Conservation (phyloP, 1,284 basidiomycete species). For the Heliocybe sulcata region DNA sequence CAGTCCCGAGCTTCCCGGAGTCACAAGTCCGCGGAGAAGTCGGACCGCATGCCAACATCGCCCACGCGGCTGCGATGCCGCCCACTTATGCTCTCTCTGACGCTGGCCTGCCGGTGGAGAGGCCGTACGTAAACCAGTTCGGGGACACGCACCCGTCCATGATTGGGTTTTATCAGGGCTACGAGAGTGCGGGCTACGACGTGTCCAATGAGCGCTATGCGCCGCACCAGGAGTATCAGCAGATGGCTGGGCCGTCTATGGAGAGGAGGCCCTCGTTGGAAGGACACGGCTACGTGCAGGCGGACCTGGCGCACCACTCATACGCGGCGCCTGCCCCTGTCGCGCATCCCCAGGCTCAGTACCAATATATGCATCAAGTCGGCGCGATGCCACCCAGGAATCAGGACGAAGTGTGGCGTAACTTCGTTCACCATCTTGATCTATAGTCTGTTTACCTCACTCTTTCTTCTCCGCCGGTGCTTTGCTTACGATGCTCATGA, state of each 20-base stretch:
- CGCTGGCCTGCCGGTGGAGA: background rate
- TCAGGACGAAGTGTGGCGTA: slow-evolving; percentile 15
- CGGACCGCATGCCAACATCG: background rate
- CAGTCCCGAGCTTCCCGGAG: background rate
- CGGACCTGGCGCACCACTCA: background rate
- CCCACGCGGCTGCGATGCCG: too few relatives aligned
- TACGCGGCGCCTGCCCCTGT: background rate
- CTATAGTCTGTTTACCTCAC: slow-evolving; percentile 1
- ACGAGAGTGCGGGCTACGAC: background rate
- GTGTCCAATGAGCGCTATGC: slow-evolving; percentile 3
- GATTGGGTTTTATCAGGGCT: slow-evolving; percentile 1
- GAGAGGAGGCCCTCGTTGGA: background rate
- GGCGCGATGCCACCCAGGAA: background rate
- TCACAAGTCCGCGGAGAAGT: background rate
- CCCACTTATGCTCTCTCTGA: background rate
- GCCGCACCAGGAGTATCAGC: slow-evolving; percentile 9
- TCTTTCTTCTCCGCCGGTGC: background rate
- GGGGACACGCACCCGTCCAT: slow-evolving; percentile 1
- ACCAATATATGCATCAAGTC: background rate
- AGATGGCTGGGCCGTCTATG: background rate
- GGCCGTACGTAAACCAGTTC: background rate
- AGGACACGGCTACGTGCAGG: background rate
- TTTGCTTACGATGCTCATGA: background rate
- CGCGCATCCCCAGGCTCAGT: background rate
- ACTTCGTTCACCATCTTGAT: slow-evolving; percentile 11